Conservation (phyloP, 768 basidiomycete species). For the Auriscalpium orientale region DNA sequence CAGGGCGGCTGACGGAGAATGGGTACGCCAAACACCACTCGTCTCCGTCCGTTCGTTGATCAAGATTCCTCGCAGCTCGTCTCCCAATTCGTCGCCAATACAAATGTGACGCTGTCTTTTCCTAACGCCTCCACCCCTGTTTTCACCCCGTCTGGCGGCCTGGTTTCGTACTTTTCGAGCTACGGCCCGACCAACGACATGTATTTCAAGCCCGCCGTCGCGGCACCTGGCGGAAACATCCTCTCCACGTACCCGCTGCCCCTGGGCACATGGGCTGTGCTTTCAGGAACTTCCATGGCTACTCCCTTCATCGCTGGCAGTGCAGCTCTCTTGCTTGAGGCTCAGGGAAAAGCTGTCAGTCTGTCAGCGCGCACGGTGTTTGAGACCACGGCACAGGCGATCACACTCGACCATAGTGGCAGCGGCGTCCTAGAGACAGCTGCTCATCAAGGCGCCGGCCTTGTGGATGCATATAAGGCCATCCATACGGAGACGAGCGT, state of each 20-base stretch:
- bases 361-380: neutral
- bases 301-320: constrained; percentile 19
- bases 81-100: constrained; percentile 39
- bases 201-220: constrained; percentile 46
- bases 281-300: constrained; percentile 37
- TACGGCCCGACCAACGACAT: constrained; percentile 58
- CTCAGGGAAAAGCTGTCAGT: neutral
- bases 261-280: constrained; percentile 31
- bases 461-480: constrained; percentile 44
- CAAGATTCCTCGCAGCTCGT: constrained; percentile 32
- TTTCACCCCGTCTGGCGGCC: constrained; percentile 46
- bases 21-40: neutral
- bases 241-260: constrained; percentile 38
- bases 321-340: neutral
- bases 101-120: constrained; percentile 36
- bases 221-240: constrained; percentile 48
- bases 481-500: constrained; percentile 44
- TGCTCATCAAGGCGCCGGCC: constrained; percentile 50
- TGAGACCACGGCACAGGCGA: neutral
- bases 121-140: constrained; percentile 37
- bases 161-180: constrained; percentile 48
- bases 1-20: constrained; percentile 46
- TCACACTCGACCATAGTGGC: constrained; percentile 27
- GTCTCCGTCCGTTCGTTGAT: too few relatives aligned
- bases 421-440: constrained; percentile 43